Base-by-base conservation (phyloP, 768 basidiomycete species). In the Sutorius australiensis region DNA sequence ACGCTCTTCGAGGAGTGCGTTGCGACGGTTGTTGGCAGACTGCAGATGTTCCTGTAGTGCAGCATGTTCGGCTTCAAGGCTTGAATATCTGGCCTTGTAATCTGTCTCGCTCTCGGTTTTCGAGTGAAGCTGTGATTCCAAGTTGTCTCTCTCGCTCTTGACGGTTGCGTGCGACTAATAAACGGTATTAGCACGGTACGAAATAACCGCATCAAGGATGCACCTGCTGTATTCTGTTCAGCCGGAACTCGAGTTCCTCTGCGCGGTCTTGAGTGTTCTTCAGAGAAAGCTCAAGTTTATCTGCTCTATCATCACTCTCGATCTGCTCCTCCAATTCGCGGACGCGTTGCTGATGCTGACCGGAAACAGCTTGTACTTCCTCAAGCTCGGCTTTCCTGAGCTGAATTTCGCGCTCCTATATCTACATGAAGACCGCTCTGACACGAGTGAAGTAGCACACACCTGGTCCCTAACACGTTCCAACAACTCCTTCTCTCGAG, bases 261-360 rank as follows among this genome's bases (percentile, higher is more conserved):
- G 86, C 86, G 50, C 86, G 85, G 61, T 92, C 83, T 61, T 90
- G 88, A 24, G 85, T 85, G 61, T 90, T 84, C 63, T 84, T 85
- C 43, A 93, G 71, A 8, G 86, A 86, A 41, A 72, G 71, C 64
- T 92, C 89, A 24, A 92, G 70, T 39, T 78, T 77, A 57, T 91
- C 90, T 14, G 84, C 83, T 38, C 87, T 84, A 67, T 92, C 89
- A 63, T 93, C 90, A 54, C 80, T 84, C 67, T 92, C 83, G 19
- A 93, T 84, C 58, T 89, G 87, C 55, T 92, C 90, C 61, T 89
- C 83, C 31, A 93, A 69, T 58, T 92, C 88, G 27, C 81, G 83
- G 24, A 85, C 76, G 50, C 80, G 75, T 41, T 82, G 77, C 54
- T 79, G 77, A 55, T 77, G 75, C 43, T 79, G 77, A 45, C 80